Evolutionary conservation across 805 yeast species (phyloP).

Genomic region (Tetrapisispora fleetii): DNA sequence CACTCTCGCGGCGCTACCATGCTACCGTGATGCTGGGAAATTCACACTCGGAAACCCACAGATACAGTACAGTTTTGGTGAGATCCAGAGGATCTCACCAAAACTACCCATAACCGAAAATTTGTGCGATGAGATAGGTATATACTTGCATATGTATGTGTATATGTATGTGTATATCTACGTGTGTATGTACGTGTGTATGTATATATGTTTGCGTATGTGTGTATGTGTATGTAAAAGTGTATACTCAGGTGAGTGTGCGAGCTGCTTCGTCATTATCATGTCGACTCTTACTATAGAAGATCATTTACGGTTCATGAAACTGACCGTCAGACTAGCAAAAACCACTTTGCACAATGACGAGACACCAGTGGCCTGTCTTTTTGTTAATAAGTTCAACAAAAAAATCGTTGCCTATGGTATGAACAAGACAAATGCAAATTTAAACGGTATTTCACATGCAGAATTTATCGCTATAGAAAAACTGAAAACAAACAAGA

Average conservation of each 20-base stretch:
- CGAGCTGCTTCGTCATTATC: too few species aligned
- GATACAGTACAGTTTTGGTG: neutral
- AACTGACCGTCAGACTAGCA: conserved; percentile 46
- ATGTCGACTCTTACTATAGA: neutral
- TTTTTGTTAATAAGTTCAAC: conserved; percentile 42
- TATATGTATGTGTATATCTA: too few species aligned
- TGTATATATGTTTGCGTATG: too few species aligned
- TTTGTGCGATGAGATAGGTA: neutral
- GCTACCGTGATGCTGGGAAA: too few species aligned
- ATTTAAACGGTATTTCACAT: conserved; percentile 80
- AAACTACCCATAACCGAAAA: neutral
- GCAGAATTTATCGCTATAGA: conserved; percentile 85
- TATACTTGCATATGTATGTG: too few species aligned
- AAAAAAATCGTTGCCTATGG: conserved; percentile 59
- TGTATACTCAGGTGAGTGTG: neutral
- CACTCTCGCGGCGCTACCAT: too few species aligned
- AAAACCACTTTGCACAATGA: conserved; percentile 50
- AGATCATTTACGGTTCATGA: conserved; percentile 35
- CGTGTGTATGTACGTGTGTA: neutral
- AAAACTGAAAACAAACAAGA: conserved; percentile 34
- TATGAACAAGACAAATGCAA: conserved; percentile 75
- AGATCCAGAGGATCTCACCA: neutral
- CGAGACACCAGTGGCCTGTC: conserved; percentile 82
- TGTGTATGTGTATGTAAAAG: too few species aligned
- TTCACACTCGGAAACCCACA: too few species aligned